Evolutionary conservation across 495 filamentous ascomycete genomes (phyloP).

Genomic region (Neurospora pannonica): DNA sequence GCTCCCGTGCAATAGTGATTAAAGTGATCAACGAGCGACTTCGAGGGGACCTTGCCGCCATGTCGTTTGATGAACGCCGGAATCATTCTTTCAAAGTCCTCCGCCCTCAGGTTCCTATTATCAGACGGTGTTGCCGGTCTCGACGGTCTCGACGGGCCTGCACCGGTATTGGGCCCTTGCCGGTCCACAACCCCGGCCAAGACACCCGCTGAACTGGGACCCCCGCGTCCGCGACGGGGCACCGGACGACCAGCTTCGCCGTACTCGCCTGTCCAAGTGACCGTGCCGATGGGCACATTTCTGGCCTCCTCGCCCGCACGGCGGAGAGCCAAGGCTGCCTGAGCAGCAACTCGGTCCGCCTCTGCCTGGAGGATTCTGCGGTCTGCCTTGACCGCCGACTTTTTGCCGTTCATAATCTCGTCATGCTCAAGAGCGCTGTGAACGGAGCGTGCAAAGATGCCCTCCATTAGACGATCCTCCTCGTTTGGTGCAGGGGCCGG

Average conservation of each 20-base stretch:
- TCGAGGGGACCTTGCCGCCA: constrained; percentile 60
- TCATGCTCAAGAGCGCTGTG: constrained; percentile 85
- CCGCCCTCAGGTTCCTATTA: constrained; percentile 20
- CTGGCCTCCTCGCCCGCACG: constrained; percentile 63
- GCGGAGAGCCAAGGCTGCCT: constrained; percentile 64
- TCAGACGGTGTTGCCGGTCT: constrained; percentile 11
- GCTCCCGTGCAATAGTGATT: constrained; percentile 37
- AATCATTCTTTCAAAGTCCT: constrained; percentile 65
- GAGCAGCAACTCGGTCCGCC: constrained; percentile 66
- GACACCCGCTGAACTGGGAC: constrained; percentile 45
- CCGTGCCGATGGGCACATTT: constrained; percentile 65
- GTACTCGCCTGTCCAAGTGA: constrained; percentile 86
- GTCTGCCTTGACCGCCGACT: constrained; percentile 54
- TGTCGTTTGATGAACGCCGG: constrained; percentile 62
- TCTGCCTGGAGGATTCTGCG: constrained; percentile 68
- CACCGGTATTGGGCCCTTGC: constrained; percentile 1
- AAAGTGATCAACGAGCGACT: constrained; percentile 73
- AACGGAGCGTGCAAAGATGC: constrained; percentile 76
- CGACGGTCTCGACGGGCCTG: constrained; percentile 26
- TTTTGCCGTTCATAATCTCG: constrained; percentile 59
- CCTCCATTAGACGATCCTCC: constrained; percentile 68
- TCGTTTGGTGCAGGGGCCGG: constrained; percentile 20
- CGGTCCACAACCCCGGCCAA: no score
- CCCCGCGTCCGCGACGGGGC: constrained; percentile 25
- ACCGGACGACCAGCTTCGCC: constrained; percentile 58